Base-by-base conservation (phyloP, 2,329 filamentous ascomycete species). In the Calonectria multiphialidica region DNA sequence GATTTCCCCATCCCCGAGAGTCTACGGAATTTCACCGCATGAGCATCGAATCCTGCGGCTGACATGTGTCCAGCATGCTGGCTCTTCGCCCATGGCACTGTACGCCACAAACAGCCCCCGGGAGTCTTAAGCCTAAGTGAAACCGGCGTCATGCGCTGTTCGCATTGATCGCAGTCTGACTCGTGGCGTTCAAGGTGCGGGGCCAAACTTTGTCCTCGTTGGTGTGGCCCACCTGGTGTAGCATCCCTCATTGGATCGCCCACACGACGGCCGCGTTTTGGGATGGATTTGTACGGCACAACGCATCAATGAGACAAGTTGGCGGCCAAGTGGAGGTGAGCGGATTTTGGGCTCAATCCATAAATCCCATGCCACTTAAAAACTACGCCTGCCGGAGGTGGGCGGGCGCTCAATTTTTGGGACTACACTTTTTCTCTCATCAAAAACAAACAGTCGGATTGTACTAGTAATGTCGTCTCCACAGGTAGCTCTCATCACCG, bases 401-500 rank as follows among this genome's bases (percentile, higher is more conserved):
- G 3, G 12, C 25, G 21, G 5, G 16, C 4, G 7, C 7, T 25
- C 16, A n/a, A 23, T 3, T 40, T 40, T 21, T 18, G 10, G 13
- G 8, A 5, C 16, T n/a, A 10, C 25, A 33, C 7, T 9, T 18
- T 16, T 53, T 23, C 15, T 37, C 12, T 40, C 10, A 10, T 16
- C 21, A 2, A 2, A 23, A 59, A 40, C 23, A 10, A 12, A 12
- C 16, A 3, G n/a, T n/a, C 7, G 0, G 3, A 53, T 8, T 18
- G 15, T 4, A 7, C n/a, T n/a, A n/a, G n/a, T n/a, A n/a, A 71
- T 71, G 69, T 33, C 55, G 28, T 25, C 47, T 8, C 30, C 40
- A 13, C 76, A 77, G 42, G 68, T 74, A 13, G 79, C 74, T 13
- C 49, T 79, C 9, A 77, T 77, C 37, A 77, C 77, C 2, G 76